Evolutionary conservation across 805 yeast species (phyloP).

Genomic region (Candida succiphila): DNA sequence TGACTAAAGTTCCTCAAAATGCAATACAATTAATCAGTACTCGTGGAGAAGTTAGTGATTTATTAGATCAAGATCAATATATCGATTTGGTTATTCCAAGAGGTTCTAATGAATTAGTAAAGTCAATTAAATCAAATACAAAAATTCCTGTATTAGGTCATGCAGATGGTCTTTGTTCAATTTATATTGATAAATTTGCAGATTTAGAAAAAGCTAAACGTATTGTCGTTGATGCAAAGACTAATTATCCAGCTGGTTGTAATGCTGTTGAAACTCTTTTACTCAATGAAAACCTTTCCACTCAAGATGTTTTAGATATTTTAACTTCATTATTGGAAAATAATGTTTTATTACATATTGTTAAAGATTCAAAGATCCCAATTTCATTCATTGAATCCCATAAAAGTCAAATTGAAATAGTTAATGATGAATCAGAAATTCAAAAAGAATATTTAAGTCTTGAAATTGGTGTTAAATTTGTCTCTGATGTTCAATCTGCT

Average conservation of each 20-base stretch:
- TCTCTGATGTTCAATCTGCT: slow-evolving; percentile 57
- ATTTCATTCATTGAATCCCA: slow-evolving; percentile 7
- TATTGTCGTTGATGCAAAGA: slow-evolving; percentile 78
- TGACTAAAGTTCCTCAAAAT: slow-evolving; percentile 66
- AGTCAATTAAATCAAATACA: slow-evolving; percentile 75
- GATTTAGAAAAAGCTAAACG: slow-evolving; percentile 69
- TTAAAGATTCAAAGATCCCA: slow-evolving; percentile 29
- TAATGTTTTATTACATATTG: slow-evolving; percentile 67
- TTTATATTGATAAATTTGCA: slow-evolving; percentile 71
- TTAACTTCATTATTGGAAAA: slow-evolving; percentile 37
- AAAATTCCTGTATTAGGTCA: slow-evolving; percentile 97
- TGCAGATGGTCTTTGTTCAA: slow-evolving; percentile 95
- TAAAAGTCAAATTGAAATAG: slow-evolving; percentile 16
- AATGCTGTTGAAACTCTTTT: slow-evolving; percentile 89
- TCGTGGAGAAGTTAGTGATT: slow-evolving; percentile 81
- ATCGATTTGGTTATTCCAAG: slow-evolving; percentile 96
- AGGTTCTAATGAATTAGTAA: slow-evolving; percentile 91
- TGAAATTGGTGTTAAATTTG: slow-evolving; percentile 68
- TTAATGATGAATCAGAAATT: slow-evolving; percentile 61
- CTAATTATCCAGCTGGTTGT: slow-evolving; percentile 98
- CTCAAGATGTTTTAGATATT: slow-evolving; percentile 9
- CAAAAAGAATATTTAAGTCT: slow-evolving; percentile 75
- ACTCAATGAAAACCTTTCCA: slow-evolving; percentile 35
- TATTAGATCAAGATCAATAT: slow-evolving; percentile 75
- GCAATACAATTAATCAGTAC: slow-evolving; percentile 84